These are phyloP conservation scores for Penicillium flavigenum DNA, from an alignment of 495 filamentous ascomycete genomes.

Conservation along the genomic window DNA sequence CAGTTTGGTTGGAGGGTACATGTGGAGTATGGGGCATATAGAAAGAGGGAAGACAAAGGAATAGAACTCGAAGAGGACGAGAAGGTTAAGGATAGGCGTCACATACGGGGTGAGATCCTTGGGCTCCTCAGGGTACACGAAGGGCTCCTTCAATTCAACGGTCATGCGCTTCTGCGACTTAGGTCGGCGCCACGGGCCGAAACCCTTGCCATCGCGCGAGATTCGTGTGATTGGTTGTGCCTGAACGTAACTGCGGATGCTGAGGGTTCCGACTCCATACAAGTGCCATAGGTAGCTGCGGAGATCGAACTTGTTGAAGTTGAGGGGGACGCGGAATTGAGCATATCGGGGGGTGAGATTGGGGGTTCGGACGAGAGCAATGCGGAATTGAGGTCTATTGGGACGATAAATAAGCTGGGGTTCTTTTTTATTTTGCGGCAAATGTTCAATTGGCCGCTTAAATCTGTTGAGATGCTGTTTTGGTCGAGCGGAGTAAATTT, in stretches of 20 bases:
- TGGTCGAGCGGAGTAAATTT: constrained; percentile 14
- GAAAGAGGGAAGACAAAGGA: neutral
- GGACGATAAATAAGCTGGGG: constrained; percentile 1
- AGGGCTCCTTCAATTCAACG: constrained; percentile 77
- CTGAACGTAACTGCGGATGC: constrained; percentile 76
- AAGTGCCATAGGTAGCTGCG: constrained; percentile 81
- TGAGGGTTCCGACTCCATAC: constrained; percentile 66
- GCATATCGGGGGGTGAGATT: constrained; percentile 74
- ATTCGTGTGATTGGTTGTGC: constrained; percentile 57
- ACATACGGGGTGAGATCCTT: constrained; percentile 57
- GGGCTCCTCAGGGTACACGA: constrained; percentile 74
- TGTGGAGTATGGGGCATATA: neutral
- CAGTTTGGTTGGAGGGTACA: neutral
- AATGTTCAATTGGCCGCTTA: neutral
- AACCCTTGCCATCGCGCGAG: constrained; percentile 38
- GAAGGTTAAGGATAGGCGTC: neutral
- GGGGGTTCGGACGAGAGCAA: constrained; percentile 71
- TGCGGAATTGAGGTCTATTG: constrained; percentile 70
- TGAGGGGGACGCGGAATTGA: constrained; percentile 80
- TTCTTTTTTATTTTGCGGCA: too few relatives aligned
- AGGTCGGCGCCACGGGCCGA: constrained; percentile 54
- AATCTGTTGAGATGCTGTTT: neutral
- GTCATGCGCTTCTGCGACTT: constrained; percentile 83
- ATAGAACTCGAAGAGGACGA: constrained; percentile 3
- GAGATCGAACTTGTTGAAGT: constrained; percentile 87